Conservation (phyloP, 2,329 filamentous ascomycete species). For the Orbilia oligospora region DNA sequence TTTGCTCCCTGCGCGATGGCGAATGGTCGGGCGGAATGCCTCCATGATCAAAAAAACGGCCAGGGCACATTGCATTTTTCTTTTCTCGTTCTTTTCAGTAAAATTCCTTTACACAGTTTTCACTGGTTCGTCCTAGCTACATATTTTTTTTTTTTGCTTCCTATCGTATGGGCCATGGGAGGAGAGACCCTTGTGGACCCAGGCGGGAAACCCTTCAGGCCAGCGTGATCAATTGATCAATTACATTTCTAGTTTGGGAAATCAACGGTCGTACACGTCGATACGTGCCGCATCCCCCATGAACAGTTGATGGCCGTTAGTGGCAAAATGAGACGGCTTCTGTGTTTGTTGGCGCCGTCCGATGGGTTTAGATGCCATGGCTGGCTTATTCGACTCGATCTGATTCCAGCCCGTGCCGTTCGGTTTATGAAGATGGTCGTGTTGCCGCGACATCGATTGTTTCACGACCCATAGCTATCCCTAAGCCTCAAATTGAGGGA, state of each 20-base stretch:
- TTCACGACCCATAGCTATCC: slow-evolving; percentile 19
- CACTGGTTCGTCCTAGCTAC: slow-evolving; percentile 32
- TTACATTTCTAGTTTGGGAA: slow-evolving; percentile 43
- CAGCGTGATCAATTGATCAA: slow-evolving; percentile 34
- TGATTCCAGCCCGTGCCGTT: slow-evolving; percentile 10
- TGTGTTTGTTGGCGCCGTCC: slow-evolving; percentile 48
- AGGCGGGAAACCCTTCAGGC: slow-evolving; percentile 11
- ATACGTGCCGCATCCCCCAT: slow-evolving; percentile 22
- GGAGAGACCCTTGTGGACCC: slow-evolving; percentile 10
- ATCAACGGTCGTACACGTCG: slow-evolving; percentile 50
- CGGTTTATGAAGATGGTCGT: slow-evolving; percentile 7
- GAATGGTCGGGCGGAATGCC: slow-evolving; percentile 48
- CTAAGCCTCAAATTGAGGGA: slow-evolving; percentile 1
- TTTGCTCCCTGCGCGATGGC: slow-evolving; percentile 4
- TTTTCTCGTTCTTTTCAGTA: slow-evolving; percentile 12
- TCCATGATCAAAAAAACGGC: slow-evolving; percentile 34
- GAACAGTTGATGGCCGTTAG: slow-evolving; percentile 17
- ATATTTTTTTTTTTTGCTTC: background rate
- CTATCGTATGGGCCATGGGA: too few species aligned
- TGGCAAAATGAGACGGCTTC: slow-evolving; percentile 34
- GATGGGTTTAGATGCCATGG: slow-evolving; percentile 25
- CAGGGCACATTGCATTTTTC: slow-evolving; percentile 13
- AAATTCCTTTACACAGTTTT: slow-evolving; percentile 36
- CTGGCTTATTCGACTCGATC: too few species aligned
- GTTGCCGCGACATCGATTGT: slow-evolving; percentile 47